A percentile compares a stretch with the other conserved stretches of the same genome.
Evolutionary conservation across 2,329 filamentous ascomycete genomes (phyloP).

Genomic region (Laburnicola sp.): DNA sequence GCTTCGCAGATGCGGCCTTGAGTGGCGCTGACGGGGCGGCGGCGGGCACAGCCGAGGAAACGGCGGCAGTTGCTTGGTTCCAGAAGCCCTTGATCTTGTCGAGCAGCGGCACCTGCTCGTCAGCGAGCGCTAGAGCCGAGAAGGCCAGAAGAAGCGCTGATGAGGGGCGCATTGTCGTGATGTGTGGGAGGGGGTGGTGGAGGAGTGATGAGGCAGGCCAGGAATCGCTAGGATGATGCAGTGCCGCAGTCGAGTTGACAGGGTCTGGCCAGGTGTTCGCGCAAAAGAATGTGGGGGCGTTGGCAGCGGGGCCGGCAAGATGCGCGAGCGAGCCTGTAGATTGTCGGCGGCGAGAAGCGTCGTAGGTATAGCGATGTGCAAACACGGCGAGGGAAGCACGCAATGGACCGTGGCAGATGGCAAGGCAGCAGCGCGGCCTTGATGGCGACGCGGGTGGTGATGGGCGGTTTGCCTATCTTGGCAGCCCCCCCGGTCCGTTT

Average conservation of each 20-base stretch:
- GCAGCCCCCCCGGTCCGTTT: neutral
- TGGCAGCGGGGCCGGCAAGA: neutral
- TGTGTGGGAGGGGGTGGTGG: neutral
- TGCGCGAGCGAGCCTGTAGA: neutral
- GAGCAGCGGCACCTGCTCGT: slow-evolving; percentile 64
- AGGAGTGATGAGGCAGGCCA: neutral
- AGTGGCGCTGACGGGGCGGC: slow-evolving; percentile 41
- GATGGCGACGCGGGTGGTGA: neutral
- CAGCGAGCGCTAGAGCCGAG: slow-evolving; percentile 55
- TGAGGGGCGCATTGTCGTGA: slow-evolving; percentile 13
- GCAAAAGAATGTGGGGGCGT: slow-evolving; percentile 12
- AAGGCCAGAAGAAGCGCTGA: slow-evolving; percentile 55
- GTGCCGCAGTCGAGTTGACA: slow-evolving; percentile 8
- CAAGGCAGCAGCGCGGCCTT: slow-evolving; percentile 2
- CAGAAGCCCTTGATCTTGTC: slow-evolving; percentile 62
- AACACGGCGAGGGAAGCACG: neutral
- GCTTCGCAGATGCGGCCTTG: slow-evolving; percentile 55
- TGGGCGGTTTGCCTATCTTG: neutral
- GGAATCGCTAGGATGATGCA: slow-evolving; percentile 10
- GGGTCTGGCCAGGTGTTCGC: slow-evolving; percentile 9
- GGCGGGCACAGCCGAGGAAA: slow-evolving; percentile 56
- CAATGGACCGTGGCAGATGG: neutral
- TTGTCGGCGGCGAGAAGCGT: no score
- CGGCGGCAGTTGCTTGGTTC: slow-evolving; percentile 58
- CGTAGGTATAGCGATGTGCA: neutral